These are phyloP conservation scores for Mucor circinelloides DNA, from an alignment of 371 early-diverging fungal genomes.

Conservation along the genomic window DNA sequence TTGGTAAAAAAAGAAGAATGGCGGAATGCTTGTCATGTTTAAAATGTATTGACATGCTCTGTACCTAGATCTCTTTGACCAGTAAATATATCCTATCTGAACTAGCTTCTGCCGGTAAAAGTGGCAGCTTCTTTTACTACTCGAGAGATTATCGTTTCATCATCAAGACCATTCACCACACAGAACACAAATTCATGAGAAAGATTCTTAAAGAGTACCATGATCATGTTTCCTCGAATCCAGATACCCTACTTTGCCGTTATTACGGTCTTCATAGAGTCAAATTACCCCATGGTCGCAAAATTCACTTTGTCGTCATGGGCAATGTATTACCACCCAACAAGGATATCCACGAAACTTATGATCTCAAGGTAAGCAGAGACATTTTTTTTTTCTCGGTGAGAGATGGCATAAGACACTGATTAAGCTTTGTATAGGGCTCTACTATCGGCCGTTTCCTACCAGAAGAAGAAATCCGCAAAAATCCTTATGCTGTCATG, in stretches of 20 bases:
- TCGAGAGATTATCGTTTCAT: constrained; percentile 97
- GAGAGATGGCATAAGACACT: not conserved
- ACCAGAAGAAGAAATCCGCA: constrained; percentile 70
- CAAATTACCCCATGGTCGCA: constrained; percentile 88
- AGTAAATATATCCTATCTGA: constrained; percentile 96
- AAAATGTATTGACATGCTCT: not conserved
- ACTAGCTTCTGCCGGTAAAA: constrained; percentile 92
- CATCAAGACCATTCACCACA: constrained; percentile 95
- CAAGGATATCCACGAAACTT: constrained; percentile 92
- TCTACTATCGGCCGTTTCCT: constrained; percentile 84
- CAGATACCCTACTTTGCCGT: constrained; percentile 91
- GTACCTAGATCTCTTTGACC: constrained; percentile 84
- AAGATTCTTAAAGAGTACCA: constrained; percentile 86
- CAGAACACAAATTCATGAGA: constrained; percentile 91
- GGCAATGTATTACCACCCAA: constrained; percentile 94
- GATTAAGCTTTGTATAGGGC: constrained; percentile 11
- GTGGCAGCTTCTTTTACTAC: constrained; percentile 95
- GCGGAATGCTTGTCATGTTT: not conserved
- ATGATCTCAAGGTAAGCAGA: constrained; percentile 90
- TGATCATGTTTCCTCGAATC: constrained; percentile 85
- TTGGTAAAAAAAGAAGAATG: constrained; percentile 57
- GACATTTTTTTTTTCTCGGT: too few species aligned
- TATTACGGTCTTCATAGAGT: constrained; percentile 97
- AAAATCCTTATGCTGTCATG: constrained; percentile 81
- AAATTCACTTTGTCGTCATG: constrained; percentile 97